Percentiles rank a stretch among this genome's conserved stretches.
These are phyloP conservation scores for Medicago arabica DNA, from an alignment of 306 rosid genomes.

Conservation along the genomic window DNA sequence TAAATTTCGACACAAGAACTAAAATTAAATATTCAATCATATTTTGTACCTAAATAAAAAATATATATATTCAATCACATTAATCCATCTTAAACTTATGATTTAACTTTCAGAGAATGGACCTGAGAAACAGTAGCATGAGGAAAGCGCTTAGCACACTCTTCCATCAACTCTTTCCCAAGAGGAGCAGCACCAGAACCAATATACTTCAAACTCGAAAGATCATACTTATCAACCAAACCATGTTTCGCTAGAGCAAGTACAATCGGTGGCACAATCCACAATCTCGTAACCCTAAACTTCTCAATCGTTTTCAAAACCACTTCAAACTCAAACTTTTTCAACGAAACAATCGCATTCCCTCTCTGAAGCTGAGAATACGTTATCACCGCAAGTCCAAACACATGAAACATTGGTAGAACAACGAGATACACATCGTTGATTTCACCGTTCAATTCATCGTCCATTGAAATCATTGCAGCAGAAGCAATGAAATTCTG, in stretches of 20 bases:
- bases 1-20: too few species aligned
- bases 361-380: slow-evolving; percentile 76
- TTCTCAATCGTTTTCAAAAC: slow-evolving; percentile 65
- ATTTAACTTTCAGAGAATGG: not conserved
- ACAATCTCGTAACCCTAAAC: slow-evolving; percentile 68
- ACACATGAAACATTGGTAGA: slow-evolving; percentile 88
- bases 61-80: too few species aligned
- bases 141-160: slow-evolving; percentile 67
- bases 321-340: slow-evolving; percentile 64
- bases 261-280: slow-evolving; percentile 89
- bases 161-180: slow-evolving; percentile 86
- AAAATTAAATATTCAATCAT: too few species aligned
- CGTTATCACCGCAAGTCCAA: slow-evolving; percentile 62
- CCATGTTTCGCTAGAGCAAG: slow-evolving; percentile 75
- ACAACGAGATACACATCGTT: slow-evolving; percentile 63
- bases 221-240: slow-evolving; percentile 67
- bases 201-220: slow-evolving; percentile 65
- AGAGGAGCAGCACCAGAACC: slow-evolving; percentile 97
- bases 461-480: slow-evolving; percentile 65
- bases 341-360: slow-evolving; percentile 61
- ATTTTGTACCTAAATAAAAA: too few species aligned
- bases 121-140: slow-evolving; percentile 65
- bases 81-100: too few species aligned
- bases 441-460: slow-evolving; percentile 47
- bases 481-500: slow-evolving; percentile 71